Base-by-base conservation (phyloP, 345 rosid species). In the Sonneratia caseolaris region DNA sequence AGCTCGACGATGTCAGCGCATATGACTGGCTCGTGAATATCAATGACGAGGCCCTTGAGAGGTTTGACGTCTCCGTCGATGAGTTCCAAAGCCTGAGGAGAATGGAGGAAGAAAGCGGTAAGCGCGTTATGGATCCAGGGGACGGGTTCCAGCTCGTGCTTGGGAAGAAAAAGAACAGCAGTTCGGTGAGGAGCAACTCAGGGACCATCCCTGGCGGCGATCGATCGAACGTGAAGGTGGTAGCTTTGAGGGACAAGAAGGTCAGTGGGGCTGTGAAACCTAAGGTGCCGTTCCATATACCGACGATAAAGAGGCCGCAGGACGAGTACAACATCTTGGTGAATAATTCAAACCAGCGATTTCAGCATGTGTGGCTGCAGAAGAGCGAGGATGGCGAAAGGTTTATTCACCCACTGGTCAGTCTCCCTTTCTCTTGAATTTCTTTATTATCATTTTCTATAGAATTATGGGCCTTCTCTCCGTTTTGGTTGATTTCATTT, bases 351-450 rank as follows among this genome's bases (percentile, higher is more conserved):
- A 91, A 88, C 81, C 76, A 71, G 73, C 90, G 90, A 0, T 91
- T 94, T 75, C 84, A 87, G 42, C 98, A 94, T 81, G 86, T 90
- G 73, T 90, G 89, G 96, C 67, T 94, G 86, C 81, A 84, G 77
- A 87, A 53, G 81, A 85, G 81, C 70, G 95, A 86, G n/a, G 93
- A 91, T n/a, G 86, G 80, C 49, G 75, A 69, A 72, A 78, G 74
- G 11, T 81, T 81, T 70, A 72, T 90, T 87, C 98, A 94, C 37
- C 73, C 77, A 37, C 73, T 75, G 70, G 77, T 75, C 40, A 64
- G 65, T 65, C 18, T 21, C 59, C 11, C 49, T 32, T 22, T 71
- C 42, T 49, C 10, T 15, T 40, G 68, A 15, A 35, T 47, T 59
- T 32, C 27, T 64, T 70, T 7, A 27, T 42, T 42, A 18, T 71